Evolutionary conservation across 2,329 filamentous ascomycete species (phyloP).

Genomic region (Aspergillus sclerotialis): DNA sequence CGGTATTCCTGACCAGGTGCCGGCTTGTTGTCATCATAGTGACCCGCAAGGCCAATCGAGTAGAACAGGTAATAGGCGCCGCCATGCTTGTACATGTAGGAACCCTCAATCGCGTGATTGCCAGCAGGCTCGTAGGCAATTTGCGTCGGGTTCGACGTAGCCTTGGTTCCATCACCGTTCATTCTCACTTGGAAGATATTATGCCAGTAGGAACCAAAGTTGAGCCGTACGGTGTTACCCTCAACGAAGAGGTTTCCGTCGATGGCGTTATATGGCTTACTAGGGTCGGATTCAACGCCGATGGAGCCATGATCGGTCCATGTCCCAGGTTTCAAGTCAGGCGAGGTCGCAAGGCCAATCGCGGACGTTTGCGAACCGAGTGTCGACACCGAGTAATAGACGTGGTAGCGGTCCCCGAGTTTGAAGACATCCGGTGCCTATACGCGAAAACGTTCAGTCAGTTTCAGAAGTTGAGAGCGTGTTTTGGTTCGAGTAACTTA

Average conservation of each 20-base stretch:
- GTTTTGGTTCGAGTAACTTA: no score
- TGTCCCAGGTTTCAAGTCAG: constrained; percentile 28
- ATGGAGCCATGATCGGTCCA: constrained; percentile 29
- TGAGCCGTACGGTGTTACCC: constrained; percentile 42
- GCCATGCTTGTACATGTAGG: constrained; percentile 50
- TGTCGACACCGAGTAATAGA: constrained; percentile 60
- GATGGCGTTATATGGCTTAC: constrained; percentile 53
- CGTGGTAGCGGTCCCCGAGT: constrained; percentile 53
- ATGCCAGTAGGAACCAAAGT: constrained; percentile 64
- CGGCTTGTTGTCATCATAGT: constrained; percentile 46
- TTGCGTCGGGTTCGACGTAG: constrained; percentile 35
- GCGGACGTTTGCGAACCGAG: constrained; percentile 56
- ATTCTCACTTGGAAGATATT: constrained; percentile 57
- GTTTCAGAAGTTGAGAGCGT: no score
- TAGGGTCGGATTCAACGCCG: constrained; percentile 28
- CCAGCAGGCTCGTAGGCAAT: constrained; percentile 49
- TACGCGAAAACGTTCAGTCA: not conserved
- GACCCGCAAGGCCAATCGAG: constrained; percentile 55
- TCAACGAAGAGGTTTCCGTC: constrained; percentile 49
- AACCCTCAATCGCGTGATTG: constrained; percentile 49
- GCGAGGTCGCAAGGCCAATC: constrained; percentile 53
- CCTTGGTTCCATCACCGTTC: constrained; percentile 23
- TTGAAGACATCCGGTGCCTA: constrained; percentile 58
- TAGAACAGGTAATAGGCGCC: constrained; percentile 61
- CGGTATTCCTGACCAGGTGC: constrained; percentile 57